phyloP scores from a whole-genome alignment of 805 yeast species.

The Metschnikowia rubicola region DNA sequence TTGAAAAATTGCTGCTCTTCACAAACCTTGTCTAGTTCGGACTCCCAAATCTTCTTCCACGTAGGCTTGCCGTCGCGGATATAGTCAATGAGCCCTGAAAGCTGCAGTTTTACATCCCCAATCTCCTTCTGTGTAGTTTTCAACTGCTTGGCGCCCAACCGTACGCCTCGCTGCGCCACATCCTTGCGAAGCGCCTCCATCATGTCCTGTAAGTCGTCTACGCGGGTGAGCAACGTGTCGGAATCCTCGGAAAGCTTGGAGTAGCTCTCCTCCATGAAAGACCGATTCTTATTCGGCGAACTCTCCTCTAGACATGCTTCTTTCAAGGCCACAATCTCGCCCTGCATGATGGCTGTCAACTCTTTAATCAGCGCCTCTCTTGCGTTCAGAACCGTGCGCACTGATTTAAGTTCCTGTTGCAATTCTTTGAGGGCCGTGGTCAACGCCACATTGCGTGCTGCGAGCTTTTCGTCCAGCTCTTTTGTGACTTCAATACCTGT shows the following conservation, averaged over 20 bases:
- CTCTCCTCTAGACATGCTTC: slow-evolving; percentile 37
- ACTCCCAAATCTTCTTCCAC: slow-evolving; percentile 92
- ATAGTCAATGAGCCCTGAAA: slow-evolving; percentile 55
- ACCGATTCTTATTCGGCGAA: slow-evolving; percentile 37
- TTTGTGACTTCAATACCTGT: slow-evolving; percentile 1
- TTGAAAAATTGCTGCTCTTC: slow-evolving; percentile 93
- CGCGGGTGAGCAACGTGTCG: slow-evolving; percentile 67
- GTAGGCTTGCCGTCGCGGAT: slow-evolving; percentile 69
- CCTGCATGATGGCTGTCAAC: slow-evolving; percentile 42
- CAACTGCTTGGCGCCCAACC: slow-evolving; percentile 73
- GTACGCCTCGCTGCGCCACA: slow-evolving; percentile 86
- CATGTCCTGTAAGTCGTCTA: slow-evolving; percentile 88
- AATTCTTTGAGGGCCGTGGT: slow-evolving; percentile 30
- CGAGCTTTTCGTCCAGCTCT: slow-evolving; percentile 3
- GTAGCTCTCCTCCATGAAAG: slow-evolving; percentile 77
- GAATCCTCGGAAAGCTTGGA: slow-evolving; percentile 70
- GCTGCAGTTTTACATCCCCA: slow-evolving; percentile 47
- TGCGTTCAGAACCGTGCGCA: slow-evolving; percentile 52
- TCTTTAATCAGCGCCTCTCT: slow-evolving; percentile 41
- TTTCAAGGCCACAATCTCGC: slow-evolving; percentile 51
- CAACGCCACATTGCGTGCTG: not conserved
- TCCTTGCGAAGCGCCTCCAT: slow-evolving; percentile 87
- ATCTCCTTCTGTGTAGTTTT: slow-evolving; percentile 65
- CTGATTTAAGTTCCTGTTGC: slow-evolving; percentile 55
- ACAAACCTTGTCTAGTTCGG: slow-evolving; percentile 82